A percentile compares a stretch with the other conserved stretches of the same genome.
phyloP scores from a whole-genome alignment of 1,284 basidiomycete species.

The Anthracocystis panici-leucophaei region DNA sequence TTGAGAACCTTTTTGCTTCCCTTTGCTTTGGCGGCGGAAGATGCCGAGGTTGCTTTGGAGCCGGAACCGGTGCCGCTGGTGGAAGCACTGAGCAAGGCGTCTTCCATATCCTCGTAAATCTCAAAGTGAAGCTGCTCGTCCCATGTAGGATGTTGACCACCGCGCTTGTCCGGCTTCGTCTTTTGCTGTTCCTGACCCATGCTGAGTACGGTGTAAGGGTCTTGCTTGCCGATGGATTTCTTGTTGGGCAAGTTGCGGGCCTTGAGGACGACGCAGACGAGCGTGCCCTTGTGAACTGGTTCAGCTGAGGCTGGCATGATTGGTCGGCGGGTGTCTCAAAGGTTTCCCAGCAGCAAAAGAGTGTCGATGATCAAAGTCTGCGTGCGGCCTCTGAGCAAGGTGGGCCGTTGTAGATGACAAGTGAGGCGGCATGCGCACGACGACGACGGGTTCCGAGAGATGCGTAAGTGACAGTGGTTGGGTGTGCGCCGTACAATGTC shows the following conservation, averaged over 20 bases:
- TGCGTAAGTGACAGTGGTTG: no score
- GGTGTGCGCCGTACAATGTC: no score
- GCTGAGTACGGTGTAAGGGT: constrained; percentile 88
- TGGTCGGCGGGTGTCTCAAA: background rate
- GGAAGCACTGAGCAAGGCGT: constrained; percentile 72
- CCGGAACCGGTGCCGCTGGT: constrained; percentile 24
- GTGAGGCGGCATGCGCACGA: constrained; percentile 7
- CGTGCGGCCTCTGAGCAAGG: constrained; percentile 1
- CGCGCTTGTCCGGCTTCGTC: constrained; percentile 82
- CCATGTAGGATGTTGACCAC: constrained; percentile 98
- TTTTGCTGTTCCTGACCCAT: constrained; percentile 78
- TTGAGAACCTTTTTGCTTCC: constrained; percentile 83
- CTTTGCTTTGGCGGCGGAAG: constrained; percentile 72
- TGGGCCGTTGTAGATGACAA: background rate
- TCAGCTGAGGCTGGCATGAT: constrained; percentile 38
- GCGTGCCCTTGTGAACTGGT: constrained; percentile 76
- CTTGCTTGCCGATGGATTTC: constrained; percentile 81
- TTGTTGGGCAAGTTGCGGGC: constrained; percentile 76
- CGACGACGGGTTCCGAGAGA: no score
- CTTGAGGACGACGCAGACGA: constrained; percentile 93
- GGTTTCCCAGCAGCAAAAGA: background rate
- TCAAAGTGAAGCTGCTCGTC: constrained; percentile 97
- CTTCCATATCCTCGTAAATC: constrained; percentile 83
- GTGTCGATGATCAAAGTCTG: background rate
- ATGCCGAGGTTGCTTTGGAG: constrained; percentile 27